These are phyloP conservation scores for Phellopilus nigrolimitatus DNA, from an alignment of 1,284 basidiomycete genomes.

Conservation along the genomic window DNA sequence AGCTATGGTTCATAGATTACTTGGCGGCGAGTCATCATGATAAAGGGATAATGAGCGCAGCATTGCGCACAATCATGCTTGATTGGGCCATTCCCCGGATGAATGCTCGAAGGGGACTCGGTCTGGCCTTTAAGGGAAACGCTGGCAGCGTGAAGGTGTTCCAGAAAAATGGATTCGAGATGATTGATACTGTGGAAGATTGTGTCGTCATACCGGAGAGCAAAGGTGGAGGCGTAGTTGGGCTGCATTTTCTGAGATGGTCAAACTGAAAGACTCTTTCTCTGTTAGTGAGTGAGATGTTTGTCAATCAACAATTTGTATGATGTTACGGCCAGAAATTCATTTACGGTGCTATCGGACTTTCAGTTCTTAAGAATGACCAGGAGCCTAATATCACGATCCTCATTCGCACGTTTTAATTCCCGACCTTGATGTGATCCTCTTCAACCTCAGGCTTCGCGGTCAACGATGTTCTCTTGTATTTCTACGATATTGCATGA, in stretches of 20 bases:
- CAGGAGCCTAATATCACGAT: too few relatives aligned
- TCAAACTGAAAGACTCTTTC: too few relatives aligned
- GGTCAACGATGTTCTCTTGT: too few relatives aligned
- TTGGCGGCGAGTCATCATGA: conserved; percentile 28
- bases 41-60: conserved; percentile 30
- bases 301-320: too few relatives aligned
- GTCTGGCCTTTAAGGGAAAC: conserved; percentile 25
- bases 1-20: conserved; percentile 24
- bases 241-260: conserved; percentile 24
- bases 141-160: conserved; percentile 27
- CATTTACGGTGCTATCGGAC: too few relatives aligned
- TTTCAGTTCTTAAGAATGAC: too few relatives aligned
- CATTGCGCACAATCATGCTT: conserved; percentile 25
- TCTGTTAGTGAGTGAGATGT: too few relatives aligned
- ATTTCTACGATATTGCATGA: too few relatives aligned
- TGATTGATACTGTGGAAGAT: conserved; percentile 21
- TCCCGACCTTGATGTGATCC: too few relatives aligned
- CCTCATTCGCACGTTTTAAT: too few relatives aligned
- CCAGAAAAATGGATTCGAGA: conserved; percentile 28
- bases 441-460: too few relatives aligned
- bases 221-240: conserved; percentile 22
- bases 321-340: too few relatives aligned
- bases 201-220: conserved; percentile 22
- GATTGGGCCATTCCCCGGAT: conserved; percentile 29
- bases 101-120: conserved; percentile 25